phyloP scores from a whole-genome alignment of 2,329 filamentous ascomycete species.

The Fusarium dimerum region DNA sequence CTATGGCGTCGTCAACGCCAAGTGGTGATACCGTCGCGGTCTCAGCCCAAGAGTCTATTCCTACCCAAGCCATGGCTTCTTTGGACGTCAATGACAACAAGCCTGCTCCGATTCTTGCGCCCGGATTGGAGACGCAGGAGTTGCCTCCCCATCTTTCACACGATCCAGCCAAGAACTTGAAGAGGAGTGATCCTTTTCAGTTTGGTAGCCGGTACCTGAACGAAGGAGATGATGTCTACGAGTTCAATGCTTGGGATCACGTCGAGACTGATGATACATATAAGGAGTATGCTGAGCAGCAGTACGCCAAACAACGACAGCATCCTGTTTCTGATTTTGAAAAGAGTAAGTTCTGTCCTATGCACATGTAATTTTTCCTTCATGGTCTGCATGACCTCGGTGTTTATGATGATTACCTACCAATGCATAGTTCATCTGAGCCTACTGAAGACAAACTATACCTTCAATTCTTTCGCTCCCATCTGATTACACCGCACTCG shows the following conservation, averaged over 20 bases:
- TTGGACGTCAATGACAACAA: slow-evolving; percentile 28
- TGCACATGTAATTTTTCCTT: not conserved
- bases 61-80: slow-evolving; percentile 26
- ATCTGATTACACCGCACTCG: slow-evolving; percentile 53
- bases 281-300: slow-evolving; percentile 79
- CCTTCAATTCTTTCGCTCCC: slow-evolving; percentile 70
- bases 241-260: slow-evolving; percentile 99
- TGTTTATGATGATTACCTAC: slow-evolving; percentile 58
- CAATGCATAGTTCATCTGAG: slow-evolving; percentile 74
- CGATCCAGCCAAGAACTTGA: slow-evolving; percentile 72
- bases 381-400: slow-evolving; percentile 23
- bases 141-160: slow-evolving; percentile 68
- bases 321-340: slow-evolving; percentile 92
- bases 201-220: slow-evolving; percentile 88
- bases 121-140: slow-evolving; percentile 18
- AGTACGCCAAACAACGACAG: slow-evolving; percentile 82
- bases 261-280: slow-evolving; percentile 91
- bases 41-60: slow-evolving; percentile 18
- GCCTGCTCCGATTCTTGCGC: slow-evolving; percentile 10
- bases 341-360: slow-evolving; percentile 59
- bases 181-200: slow-evolving; percentile 89
- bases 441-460: slow-evolving; percentile 62
- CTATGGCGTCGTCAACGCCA: slow-evolving; percentile 27
- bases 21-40: slow-evolving; percentile 22
- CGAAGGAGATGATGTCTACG: slow-evolving; percentile 85